phyloP scores from a whole-genome alignment of 192 early-diverging fungal species.

The Umbelopsis vinacea region DNA sequence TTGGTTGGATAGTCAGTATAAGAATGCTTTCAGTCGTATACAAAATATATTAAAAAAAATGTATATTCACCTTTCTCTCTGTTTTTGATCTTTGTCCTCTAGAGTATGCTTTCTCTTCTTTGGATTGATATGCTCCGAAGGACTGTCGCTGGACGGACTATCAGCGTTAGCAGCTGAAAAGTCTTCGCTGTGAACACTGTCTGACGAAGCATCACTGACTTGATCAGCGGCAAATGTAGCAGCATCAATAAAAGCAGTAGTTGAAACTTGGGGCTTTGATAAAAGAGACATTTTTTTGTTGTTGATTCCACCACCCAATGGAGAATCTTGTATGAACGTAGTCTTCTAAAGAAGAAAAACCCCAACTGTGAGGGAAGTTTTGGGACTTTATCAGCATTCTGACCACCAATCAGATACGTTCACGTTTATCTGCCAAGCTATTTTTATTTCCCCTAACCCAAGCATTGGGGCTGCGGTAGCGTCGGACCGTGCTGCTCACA shows the following conservation, averaged over 20 bases:
- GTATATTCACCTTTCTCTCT: conserved; percentile 37
- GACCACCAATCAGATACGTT: conserved; percentile 1
- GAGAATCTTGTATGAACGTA: conserved; percentile 10
- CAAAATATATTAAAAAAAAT: background rate
- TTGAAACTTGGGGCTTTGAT: conserved; percentile 12
- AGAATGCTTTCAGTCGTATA: background rate
- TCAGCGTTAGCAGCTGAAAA: background rate
- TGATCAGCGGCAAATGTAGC: conserved; percentile 3
- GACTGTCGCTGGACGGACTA: background rate
- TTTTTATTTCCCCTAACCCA: background rate
- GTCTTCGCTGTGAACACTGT: background rate
- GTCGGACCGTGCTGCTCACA: background rate
- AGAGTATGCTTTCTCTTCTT: conserved; percentile 21
- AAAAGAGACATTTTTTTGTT: conserved; percentile 9
- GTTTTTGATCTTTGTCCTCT: conserved; percentile 40
- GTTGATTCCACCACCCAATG: conserved; percentile 24
- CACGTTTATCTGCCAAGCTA: conserved; percentile 15
- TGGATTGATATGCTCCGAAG: background rate
- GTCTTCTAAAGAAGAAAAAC: conserved; percentile 22
- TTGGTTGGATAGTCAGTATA: background rate
- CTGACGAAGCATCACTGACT: background rate
- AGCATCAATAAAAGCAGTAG: background rate
- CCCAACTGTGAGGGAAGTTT: background rate
- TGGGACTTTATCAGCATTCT: background rate
- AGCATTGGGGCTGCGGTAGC: background rate